Conservation (phyloP, 2,329 filamentous ascomycete species). For the Cryoendolithus antarcticus region DNA sequence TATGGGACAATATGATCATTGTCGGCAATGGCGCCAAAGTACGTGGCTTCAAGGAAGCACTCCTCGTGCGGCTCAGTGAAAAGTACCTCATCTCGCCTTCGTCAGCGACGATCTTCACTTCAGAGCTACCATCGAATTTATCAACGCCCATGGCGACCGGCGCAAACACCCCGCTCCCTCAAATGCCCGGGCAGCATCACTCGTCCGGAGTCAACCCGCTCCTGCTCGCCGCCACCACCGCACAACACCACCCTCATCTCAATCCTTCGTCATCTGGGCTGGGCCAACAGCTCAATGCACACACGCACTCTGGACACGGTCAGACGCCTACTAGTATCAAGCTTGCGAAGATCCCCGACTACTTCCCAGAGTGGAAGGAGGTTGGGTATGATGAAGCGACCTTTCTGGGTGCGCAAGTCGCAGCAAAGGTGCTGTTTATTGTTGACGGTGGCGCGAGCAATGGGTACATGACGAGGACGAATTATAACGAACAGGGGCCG, state of each 20-base stretch:
- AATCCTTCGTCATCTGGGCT: constrained; percentile 21
- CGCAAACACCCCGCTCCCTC: constrained; percentile 70
- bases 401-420: constrained; percentile 80
- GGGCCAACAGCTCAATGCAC: constrained; percentile 9
- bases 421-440: constrained; percentile 62
- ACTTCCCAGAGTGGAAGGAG: constrained; percentile 83
- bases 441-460: constrained; percentile 54
- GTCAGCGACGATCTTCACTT: constrained; percentile 92
- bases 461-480: constrained; percentile 55
- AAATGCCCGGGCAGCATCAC: constrained; percentile 30
- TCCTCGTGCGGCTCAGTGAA: constrained; percentile 63
- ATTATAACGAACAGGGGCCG: constrained; percentile 57
- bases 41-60: constrained; percentile 73
- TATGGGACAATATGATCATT: constrained; percentile 88
- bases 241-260: constrained; percentile 40
- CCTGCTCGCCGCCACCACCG: constrained; percentile 78
- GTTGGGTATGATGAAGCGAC: constrained; percentile 63
- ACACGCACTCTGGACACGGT: constrained; percentile 48
- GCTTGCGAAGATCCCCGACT: constrained; percentile 63
- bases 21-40: constrained; percentile 73
- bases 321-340: constrained; percentile 80
- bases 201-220: constrained; percentile 64
- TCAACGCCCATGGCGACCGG: constrained; percentile 85
- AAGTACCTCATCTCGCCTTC: constrained; percentile 87
- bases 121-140: constrained; percentile 86